Conservation (phyloP, 768 basidiomycete species). For the Russula brevipes region DNA sequence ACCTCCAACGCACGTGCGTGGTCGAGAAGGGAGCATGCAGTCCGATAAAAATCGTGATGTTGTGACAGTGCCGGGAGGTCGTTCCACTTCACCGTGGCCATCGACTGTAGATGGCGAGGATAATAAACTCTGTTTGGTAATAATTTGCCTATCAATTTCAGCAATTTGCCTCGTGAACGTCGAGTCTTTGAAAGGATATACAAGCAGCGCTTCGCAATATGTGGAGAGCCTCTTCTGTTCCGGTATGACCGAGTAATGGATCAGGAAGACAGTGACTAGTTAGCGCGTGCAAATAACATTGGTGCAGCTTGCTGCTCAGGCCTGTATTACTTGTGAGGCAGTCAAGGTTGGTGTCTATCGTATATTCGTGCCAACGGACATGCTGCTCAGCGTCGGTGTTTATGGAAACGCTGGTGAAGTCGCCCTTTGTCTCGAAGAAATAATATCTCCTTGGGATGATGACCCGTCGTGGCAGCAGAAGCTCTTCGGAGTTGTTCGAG, state of each 20-base stretch:
- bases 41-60: conserved; percentile 3
- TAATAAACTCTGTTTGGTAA: conserved; percentile 10
- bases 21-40: neutral
- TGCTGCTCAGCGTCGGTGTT: neutral
- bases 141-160: conserved; percentile 3
- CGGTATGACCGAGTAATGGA: conserved; percentile 41
- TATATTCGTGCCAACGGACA: conserved; percentile 31
- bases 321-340: conserved; percentile 30
- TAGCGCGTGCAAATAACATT: conserved; percentile 43
- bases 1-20: conserved; percentile 5
- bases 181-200: conserved; percentile 39
- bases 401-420: conserved; percentile 10
- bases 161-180: neutral
- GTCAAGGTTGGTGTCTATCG: conserved; percentile 31
- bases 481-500: neutral
- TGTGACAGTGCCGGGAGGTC: conserved; percentile 11
- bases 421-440: neutral
- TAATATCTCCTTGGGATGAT: conserved; percentile 12
- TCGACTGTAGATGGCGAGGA: conserved; percentile 5
- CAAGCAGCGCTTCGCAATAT: conserved; percentile 37
- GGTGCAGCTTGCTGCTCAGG: conserved; percentile 34
- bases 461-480: neutral
- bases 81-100: conserved; percentile 6
- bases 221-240: conserved; percentile 41
- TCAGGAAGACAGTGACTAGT: conserved; percentile 42